A percentile compares a stretch with the other conserved stretches of the same genome.
Evolutionary conservation across 805 yeast species (phyloP).

Genomic region (Grigorovia jiainica): DNA sequence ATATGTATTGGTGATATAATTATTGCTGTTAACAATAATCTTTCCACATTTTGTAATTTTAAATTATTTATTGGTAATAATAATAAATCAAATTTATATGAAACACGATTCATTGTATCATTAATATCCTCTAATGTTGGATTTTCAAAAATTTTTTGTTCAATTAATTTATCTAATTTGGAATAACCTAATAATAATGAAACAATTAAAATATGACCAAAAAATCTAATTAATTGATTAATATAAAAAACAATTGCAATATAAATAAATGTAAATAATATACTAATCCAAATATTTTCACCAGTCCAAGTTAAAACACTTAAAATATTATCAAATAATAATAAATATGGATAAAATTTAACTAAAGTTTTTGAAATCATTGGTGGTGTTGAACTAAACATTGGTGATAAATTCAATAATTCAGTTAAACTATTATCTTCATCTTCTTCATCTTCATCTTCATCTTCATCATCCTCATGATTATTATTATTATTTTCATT

Average conservation of each 20-base stretch:
- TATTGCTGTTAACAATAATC: conserved; percentile 74
- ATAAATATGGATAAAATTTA: conserved; percentile 74
- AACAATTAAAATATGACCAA: conserved; percentile 66
- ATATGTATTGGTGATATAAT: conserved; percentile 81
- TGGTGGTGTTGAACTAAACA: conserved; percentile 84
- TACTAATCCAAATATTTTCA: conserved; percentile 69
- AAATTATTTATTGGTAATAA: conserved; percentile 77
- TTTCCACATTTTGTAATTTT: conserved; percentile 66
- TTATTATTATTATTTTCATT: neutral
- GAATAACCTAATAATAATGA: conserved; percentile 53
- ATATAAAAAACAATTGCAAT: conserved; percentile 59
- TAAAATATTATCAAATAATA: conserved; percentile 59
- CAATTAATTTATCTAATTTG: conserved; percentile 44
- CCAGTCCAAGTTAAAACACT: conserved; percentile 87
- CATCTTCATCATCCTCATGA: conserved; percentile 2
- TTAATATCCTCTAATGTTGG: conserved; percentile 86
- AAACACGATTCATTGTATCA: conserved; percentile 62
- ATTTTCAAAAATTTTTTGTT: conserved; percentile 38
- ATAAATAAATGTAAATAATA: conserved; percentile 41
- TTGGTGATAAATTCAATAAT: conserved; percentile 48
- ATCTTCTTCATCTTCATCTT: conserved; percentile 3
- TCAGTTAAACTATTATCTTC: neutral
- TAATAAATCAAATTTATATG: conserved; percentile 67
- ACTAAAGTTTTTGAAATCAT: conserved; percentile 77
- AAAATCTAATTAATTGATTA: conserved; percentile 59